Base-by-base conservation (phyloP, 2,329 filamentous ascomycete species). In the Apiospora arundinis region DNA sequence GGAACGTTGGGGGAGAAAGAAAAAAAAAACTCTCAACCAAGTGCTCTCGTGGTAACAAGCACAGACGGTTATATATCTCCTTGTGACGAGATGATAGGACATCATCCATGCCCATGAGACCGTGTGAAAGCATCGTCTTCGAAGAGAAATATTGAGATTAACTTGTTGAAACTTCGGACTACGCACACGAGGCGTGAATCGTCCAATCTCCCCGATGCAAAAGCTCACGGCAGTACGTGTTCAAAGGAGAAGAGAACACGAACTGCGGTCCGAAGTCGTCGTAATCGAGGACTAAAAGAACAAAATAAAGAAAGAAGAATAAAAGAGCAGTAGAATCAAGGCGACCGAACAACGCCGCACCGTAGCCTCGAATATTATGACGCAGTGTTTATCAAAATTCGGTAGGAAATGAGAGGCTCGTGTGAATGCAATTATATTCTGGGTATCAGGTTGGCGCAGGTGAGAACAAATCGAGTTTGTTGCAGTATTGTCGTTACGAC, bases 371-470 rank as follows among this genome's bases (percentile, higher is more conserved):
- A 76, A 77, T 80, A 82, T 80, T 81, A 82, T 80, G 78, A 73
- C 75, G 67, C 18, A 68, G 3, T 23, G 44, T 78, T 72, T 74
- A 77, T 74, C 74, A 76, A 76, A 78, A 71, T 70, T 79, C 76
- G 74, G 75, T 76, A 68, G 76, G 75, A 77, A 80, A 79, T 77
- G 74, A 77, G 75, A 80, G 78, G 80, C 81, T 84, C 82, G 78
- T 80, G 37, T 37, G 78, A 82, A 85, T 85, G 83, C 85, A 87
- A 63, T 87, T 85, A 85, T 84, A 85, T 86, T 86, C 83, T 85
- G 86, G 88, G 88, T 89, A 90, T 90, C 85, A 85, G 83, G 76
- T 72, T 75, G 75, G 69, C 69, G 67, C 78, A 78, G 78, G 77
- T 49, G 65, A 67, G 65, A 67, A 67, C 77, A 78, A 73, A 75